Conservation (phyloP, 2,329 filamentous ascomycete species). For the Monosporascus ibericus region DNA sequence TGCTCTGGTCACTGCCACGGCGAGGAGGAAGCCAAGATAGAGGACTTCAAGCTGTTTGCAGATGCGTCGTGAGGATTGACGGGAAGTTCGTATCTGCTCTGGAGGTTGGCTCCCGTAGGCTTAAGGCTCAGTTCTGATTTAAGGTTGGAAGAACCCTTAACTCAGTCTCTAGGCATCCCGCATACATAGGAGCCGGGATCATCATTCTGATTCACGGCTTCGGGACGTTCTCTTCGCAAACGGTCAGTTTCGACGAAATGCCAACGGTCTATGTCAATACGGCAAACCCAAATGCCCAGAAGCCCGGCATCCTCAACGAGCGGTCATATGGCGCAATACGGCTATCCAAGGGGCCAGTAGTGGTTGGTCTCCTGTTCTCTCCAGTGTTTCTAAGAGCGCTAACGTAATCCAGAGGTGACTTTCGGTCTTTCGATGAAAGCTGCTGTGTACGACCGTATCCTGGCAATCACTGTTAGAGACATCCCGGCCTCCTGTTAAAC, state of each 20-base stretch:
- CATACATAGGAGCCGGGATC: slow-evolving; percentile 32
- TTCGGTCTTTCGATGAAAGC: slow-evolving; percentile 30
- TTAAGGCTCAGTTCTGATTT: no score
- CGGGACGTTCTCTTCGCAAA: slow-evolving; percentile 33
- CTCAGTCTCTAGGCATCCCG: slow-evolving; percentile 22
- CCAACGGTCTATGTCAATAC: slow-evolving; percentile 15
- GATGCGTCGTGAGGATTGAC: slow-evolving; percentile 30
- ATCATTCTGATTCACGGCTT: slow-evolving; percentile 30
- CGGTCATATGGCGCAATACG: slow-evolving; percentile 30
- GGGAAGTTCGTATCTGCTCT: slow-evolving; percentile 29
- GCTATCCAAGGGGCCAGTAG: slow-evolving; percentile 14
- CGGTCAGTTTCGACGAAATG: slow-evolving; percentile 26
- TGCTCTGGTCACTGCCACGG: slow-evolving; percentile 27
- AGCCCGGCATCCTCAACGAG: slow-evolving; percentile 23
- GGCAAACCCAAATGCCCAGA: slow-evolving; percentile 9
- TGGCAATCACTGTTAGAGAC: slow-evolving; percentile 17
- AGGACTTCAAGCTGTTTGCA: slow-evolving; percentile 34
- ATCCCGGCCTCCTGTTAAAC: no score
- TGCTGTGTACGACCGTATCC: slow-evolving; percentile 31
- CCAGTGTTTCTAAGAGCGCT: slow-evolving; percentile 2
- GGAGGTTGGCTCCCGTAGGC: slow-evolving; percentile 19
- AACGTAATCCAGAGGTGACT: slow-evolving; percentile 10
- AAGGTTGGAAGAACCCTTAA: neutral
- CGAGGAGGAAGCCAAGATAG: slow-evolving; percentile 25
- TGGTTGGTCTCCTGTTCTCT: neutral